Evolutionary conservation across 2,329 filamentous ascomycete species (phyloP).

Genomic region (Xylaria sp.): DNA sequence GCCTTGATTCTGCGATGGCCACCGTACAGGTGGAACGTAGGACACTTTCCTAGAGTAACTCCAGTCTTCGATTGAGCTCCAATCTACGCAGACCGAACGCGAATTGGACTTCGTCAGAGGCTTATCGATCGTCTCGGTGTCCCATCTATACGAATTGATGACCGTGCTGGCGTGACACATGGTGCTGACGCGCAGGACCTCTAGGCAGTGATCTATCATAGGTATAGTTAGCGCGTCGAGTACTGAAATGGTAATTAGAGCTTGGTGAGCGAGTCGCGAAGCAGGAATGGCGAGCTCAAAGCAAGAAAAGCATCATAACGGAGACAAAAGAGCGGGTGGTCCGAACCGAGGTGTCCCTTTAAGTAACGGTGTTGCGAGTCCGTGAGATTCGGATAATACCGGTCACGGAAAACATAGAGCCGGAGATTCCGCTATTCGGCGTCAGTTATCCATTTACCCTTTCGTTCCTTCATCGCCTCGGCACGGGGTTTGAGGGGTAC

Average conservation of each 20-base stretch:
- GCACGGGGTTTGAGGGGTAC: background rate
- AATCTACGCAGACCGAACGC: constrained; percentile 29
- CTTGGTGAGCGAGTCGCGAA: background rate
- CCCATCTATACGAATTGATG: constrained; percentile 32
- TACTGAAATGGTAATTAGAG: background rate
- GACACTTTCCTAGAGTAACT: constrained; percentile 20
- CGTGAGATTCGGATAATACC: constrained; percentile 35
- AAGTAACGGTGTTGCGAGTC: constrained; percentile 28
- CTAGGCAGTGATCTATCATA: constrained; percentile 35
- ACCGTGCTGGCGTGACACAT: constrained; percentile 37
- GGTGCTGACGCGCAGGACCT: constrained; percentile 25
- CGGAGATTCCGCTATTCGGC: constrained; percentile 28
- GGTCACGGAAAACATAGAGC: constrained; percentile 32
- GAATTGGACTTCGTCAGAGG: constrained; percentile 29
- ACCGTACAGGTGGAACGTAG: constrained; percentile 13
- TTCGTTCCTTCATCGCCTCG: background rate
- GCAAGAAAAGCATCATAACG: background rate
- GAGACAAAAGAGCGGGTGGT: background rate
- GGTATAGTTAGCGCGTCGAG: background rate
- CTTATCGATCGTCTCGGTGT: constrained; percentile 14
- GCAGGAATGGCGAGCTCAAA: background rate
- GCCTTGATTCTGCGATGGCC: constrained; percentile 16
- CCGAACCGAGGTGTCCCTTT: constrained; percentile 30
- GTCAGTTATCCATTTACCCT: background rate
- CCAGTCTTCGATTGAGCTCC: constrained; percentile 37